These are phyloP conservation scores for Boletus eberwhitei DNA, from an alignment of 768 basidiomycete species.

Conservation along the genomic window DNA sequence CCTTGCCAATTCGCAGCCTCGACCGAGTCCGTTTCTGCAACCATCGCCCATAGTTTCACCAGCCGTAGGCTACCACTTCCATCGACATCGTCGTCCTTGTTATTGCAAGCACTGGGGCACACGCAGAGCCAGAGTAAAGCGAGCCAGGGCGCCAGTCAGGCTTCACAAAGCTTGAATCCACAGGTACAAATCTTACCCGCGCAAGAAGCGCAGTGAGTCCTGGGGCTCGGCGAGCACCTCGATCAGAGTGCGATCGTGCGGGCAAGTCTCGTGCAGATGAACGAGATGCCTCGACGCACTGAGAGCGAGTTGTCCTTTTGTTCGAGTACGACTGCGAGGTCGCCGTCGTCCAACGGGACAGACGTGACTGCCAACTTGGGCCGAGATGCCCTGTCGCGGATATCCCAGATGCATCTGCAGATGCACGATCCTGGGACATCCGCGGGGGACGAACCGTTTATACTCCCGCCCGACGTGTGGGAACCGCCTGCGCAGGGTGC, in stretches of 20 bases:
- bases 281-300: conserved; percentile 67
- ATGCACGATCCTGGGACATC: conserved; percentile 30
- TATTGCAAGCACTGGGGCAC: conserved; percentile 25
- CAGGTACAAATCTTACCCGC: conserved; percentile 49
- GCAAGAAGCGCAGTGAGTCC: conserved; percentile 52
- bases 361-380: conserved; percentile 15
- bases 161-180: conserved; percentile 7
- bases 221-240: conserved; percentile 39
- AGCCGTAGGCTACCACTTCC: conserved; percentile 12
- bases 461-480: conserved; percentile 25
- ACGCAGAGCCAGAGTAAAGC: conserved; percentile 10
- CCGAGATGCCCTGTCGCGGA: conserved; percentile 49
- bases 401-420: conserved; percentile 48
- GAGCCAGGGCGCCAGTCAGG: conserved; percentile 1
- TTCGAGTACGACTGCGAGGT: conserved; percentile 20
- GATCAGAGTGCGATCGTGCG: conserved; percentile 57
- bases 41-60: conserved; percentile 17
- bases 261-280: conserved; percentile 73
- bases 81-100: conserved; percentile 21
- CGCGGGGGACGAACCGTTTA: conserved; percentile 27
- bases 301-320: conserved; percentile 35
- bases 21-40: conserved; percentile 30
- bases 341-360: conserved; percentile 15
- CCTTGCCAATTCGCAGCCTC: conserved; percentile 23
- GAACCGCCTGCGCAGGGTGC: conserved; percentile 27